Percentiles rank a stretch among this genome's conserved stretches.
Conservation (phyloP, 2,329 filamentous ascomycete species). For the Trichoderma cornu-damae region DNA sequence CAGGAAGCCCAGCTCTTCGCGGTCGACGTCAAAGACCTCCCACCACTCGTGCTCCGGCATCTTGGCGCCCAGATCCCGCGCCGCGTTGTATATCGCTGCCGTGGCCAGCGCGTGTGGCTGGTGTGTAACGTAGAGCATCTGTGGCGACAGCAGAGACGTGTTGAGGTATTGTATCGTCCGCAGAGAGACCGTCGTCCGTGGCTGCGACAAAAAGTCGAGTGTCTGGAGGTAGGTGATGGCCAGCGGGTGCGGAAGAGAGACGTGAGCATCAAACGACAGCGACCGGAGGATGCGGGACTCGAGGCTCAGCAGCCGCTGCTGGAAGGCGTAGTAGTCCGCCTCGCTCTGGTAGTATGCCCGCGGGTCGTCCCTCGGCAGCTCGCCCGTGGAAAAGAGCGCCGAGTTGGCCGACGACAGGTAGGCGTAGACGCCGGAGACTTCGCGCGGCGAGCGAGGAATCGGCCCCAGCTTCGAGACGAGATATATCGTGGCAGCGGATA, state of each 20-base stretch:
- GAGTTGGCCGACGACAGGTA: conserved; percentile 66
- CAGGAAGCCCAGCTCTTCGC: conserved; percentile 89
- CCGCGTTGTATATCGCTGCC: conserved; percentile 85
- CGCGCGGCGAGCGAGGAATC: conserved; percentile 68
- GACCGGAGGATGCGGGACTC: conserved; percentile 73
- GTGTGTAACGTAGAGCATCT: conserved; percentile 85
- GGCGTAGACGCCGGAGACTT: conserved; percentile 77
- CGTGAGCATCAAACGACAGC: conserved; percentile 77
- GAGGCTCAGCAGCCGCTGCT: conserved; percentile 60
- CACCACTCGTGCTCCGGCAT: conserved; percentile 88
- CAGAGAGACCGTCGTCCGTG: conserved; percentile 51
- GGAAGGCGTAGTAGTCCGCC: conserved; percentile 61
- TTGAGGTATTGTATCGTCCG: conserved; percentile 77
- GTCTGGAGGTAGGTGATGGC: conserved; percentile 91
- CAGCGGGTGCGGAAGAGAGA: conserved; percentile 78
- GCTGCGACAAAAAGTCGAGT: conserved; percentile 58
- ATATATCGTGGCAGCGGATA: conserved; percentile 77
- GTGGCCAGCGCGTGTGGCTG: conserved; percentile 82
- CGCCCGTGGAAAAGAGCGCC: conserved; percentile 44
- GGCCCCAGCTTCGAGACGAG: conserved; percentile 78
- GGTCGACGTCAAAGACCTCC: conserved; percentile 95
- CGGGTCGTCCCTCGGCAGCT: conserved; percentile 38
- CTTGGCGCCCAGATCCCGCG: conserved; percentile 68
- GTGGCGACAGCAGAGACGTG: conserved; percentile 76
- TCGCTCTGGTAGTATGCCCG: conserved; percentile 66